Conservation (phyloP, 371 early-diverging fungal species). For the Actinomortierella wolfii region DNA sequence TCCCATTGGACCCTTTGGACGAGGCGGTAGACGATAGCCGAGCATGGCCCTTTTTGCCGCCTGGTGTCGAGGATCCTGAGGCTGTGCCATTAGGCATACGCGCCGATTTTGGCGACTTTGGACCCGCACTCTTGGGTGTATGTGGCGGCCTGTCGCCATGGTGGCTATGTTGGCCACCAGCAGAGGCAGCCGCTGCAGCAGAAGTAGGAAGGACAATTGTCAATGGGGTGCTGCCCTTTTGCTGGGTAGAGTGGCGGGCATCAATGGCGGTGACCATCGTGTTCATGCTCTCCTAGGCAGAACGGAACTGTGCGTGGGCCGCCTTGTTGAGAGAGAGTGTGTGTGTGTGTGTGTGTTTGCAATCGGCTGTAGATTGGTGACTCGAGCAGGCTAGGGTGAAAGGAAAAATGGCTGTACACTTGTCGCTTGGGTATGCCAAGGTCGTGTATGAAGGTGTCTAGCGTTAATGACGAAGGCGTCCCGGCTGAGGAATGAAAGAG, state of each 20-base stretch:
- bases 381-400: background rate
- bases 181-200: constrained; percentile 13
- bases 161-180: constrained; percentile 19
- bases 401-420: too few species aligned
- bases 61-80: too few species aligned
- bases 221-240: constrained; percentile 15
- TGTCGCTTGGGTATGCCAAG: background rate
- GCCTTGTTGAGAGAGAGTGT: background rate
- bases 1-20: too few species aligned
- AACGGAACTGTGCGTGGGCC: background rate
- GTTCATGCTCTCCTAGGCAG: constrained; percentile 35
- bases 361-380: background rate
- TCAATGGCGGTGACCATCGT: constrained; percentile 47
- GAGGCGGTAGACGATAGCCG: too few species aligned
- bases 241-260: constrained; percentile 32
- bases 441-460: too few species aligned
- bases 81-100: too few species aligned
- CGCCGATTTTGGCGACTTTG: constrained; percentile 12
- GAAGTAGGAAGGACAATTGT: constrained; percentile 6
- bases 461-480: background rate
- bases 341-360: too few species aligned
- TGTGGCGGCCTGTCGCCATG: constrained; percentile 12
- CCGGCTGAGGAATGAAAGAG: constrained; percentile 1
- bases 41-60: too few species aligned
- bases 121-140: constrained; percentile 14